phyloP scores from a whole-genome alignment of 331 rosid genomes.

The Cydonia oblonga region DNA sequence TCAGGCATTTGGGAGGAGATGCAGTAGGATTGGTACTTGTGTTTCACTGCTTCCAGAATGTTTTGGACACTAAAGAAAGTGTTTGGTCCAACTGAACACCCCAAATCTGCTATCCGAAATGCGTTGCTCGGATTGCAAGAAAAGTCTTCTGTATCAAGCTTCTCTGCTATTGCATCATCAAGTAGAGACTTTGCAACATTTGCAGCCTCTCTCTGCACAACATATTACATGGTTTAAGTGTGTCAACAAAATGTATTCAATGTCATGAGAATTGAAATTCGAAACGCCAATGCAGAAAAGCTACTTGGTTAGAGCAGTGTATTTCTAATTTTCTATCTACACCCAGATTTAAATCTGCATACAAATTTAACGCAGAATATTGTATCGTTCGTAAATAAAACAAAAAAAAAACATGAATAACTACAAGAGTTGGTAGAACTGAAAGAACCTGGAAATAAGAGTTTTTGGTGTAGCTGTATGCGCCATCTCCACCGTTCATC shows the following conservation, averaged over 20 bases:
- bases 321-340: too few species aligned
- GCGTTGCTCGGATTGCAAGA: not conserved
- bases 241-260: too few species aligned
- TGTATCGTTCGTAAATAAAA: too few species aligned
- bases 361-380: too few species aligned
- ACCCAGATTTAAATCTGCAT: not conserved
- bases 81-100: constrained; percentile 13
- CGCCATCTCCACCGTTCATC: constrained; percentile 1
- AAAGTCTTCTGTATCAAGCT: not conserved
- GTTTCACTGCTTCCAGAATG: not conserved
- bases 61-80: not conserved
- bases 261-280: not conserved
- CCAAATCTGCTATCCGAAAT: constrained; percentile 5
- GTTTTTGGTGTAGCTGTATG: constrained; percentile 12
- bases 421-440: not conserved
- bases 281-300: too few species aligned
- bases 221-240: not conserved
- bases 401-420: too few species aligned
- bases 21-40: not conserved
- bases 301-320: too few species aligned
- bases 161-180: constrained; percentile 4
- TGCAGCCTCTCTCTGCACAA: not conserved
- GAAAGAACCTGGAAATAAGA: not conserved
- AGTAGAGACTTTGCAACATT: not conserved
- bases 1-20: not conserved